A percentile compares a stretch with the other conserved stretches of the same genome.
Conservation (phyloP, 148 eudicot species). For the Spergularia marina region DNA sequence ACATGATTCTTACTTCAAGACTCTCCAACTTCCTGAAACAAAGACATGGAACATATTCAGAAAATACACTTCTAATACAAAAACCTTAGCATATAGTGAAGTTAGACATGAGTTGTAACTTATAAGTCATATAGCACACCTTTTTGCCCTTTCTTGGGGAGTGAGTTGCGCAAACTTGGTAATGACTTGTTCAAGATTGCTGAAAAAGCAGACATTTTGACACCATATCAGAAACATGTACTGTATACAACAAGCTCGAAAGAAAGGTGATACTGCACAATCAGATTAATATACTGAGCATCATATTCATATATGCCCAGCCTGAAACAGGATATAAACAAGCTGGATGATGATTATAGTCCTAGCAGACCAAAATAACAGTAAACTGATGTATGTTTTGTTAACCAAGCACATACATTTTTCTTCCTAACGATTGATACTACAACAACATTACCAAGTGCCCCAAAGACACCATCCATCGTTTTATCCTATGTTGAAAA, state of each 20-base stretch:
- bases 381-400: too few relatives aligned
- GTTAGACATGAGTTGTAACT: background rate
- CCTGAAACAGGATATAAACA: too few relatives aligned
- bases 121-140: conserved; percentile 29
- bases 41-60: conserved; percentile 23
- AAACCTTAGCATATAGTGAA: conserved; percentile 2
- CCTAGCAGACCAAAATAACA: too few relatives aligned
- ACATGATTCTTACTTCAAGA: conserved; percentile 74
- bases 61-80: conserved; percentile 1
- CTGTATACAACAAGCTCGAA: background rate
- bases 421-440: too few relatives aligned
- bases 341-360: too few relatives aligned
- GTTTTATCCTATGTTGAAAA: too few relatives aligned
- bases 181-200: conserved; percentile 81
- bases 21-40: conserved; percentile 91
- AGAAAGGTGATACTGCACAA: too few relatives aligned
- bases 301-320: too few relatives aligned
- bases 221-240: conserved; percentile 7
- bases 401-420: too few relatives aligned
- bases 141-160: conserved; percentile 81
- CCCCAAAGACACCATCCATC: too few relatives aligned
- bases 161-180: conserved; percentile 78
- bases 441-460: too few relatives aligned
- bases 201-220: conserved; percentile 29
- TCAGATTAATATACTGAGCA: too few relatives aligned